phyloP scores from a whole-genome alignment of 352 stramenopile species.

The Phytophthora niederhauseri region DNA sequence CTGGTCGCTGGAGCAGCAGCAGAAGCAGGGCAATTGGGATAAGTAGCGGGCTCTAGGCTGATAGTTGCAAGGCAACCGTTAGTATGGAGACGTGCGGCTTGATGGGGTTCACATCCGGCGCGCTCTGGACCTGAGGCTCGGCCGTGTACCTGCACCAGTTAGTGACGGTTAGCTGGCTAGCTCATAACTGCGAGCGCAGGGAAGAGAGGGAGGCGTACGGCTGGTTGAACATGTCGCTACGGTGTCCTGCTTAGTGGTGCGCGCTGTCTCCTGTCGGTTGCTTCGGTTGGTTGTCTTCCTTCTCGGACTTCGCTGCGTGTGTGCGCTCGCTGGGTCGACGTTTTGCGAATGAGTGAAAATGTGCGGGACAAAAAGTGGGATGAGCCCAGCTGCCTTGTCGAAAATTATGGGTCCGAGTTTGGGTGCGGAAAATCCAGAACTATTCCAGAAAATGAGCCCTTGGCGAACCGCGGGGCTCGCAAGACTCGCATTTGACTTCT shows the following conservation, averaged over 20 bases:
- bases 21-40: conserved; percentile 6
- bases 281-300: not conserved
- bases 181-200: not conserved
- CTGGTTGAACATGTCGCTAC: conserved; percentile 36
- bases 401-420: not conserved
- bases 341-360: conserved; percentile 25
- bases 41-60: not conserved
- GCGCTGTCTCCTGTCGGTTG: not conserved
- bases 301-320: not conserved
- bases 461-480: not conserved
- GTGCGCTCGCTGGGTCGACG: not conserved
- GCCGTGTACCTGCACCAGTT: conserved; percentile 38
- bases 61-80: not conserved
- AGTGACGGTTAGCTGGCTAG: conserved; percentile 5
- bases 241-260: conserved; percentile 3
- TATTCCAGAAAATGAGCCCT: conserved; percentile 18
- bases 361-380: conserved; percentile 22
- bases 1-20: conserved; percentile 37
- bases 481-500: too few species aligned
- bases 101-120: conserved; percentile 63
- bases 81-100: conserved; percentile 56
- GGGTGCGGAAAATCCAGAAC: conserved; percentile 23
- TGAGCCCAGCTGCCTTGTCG: conserved; percentile 1
- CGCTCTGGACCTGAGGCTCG: conserved; percentile 38
- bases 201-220: conserved; percentile 27